Percentiles rank a stretch among this genome's conserved stretches.
phyloP scores from a whole-genome alignment of 2,329 filamentous ascomycete genomes.

The Diaporthe aspalathi region DNA sequence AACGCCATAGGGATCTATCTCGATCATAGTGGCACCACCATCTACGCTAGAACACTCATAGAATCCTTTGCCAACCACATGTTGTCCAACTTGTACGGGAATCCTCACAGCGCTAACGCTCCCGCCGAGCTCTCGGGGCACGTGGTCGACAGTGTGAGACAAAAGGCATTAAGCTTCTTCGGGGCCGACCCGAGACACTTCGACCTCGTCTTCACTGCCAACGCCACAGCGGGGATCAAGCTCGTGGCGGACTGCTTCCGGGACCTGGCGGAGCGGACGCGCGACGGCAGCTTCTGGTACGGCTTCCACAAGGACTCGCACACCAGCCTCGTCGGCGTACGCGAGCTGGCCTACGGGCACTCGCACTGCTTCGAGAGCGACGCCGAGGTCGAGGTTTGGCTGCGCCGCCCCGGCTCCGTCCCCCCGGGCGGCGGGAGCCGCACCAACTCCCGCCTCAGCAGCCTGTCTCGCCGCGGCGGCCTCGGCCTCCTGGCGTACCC shows the following conservation, averaged over 20 bases:
- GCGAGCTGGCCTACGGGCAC: conserved; percentile 69
- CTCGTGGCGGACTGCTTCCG: conserved; percentile 72
- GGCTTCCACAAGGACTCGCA: conserved; percentile 71
- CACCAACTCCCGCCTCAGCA: conserved; percentile 41
- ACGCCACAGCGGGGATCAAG: conserved; percentile 92
- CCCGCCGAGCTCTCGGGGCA: conserved; percentile 69
- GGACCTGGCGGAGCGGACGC: conserved; percentile 61
- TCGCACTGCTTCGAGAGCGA: conserved; percentile 71
- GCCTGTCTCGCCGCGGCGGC: conserved; percentile 42
- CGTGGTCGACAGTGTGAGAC: conserved; percentile 66
- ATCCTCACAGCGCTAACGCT: conserved; percentile 73
- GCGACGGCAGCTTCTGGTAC: conserved; percentile 63
- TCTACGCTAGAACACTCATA: conserved; percentile 69
- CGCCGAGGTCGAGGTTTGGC: conserved; percentile 58
- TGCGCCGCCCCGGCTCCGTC: conserved; percentile 43
- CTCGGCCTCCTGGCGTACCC: conserved; percentile 70
- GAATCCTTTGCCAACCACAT: conserved; percentile 67
- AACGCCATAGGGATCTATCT: conserved; percentile 59
- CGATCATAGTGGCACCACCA: conserved; percentile 68
- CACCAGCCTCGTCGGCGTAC: conserved; percentile 75
- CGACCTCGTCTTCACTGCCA: conserved; percentile 81
- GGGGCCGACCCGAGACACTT: conserved; percentile 68
- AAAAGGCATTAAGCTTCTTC: conserved; percentile 66
- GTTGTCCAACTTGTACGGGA: conserved; percentile 70
- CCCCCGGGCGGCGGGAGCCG: conserved; percentile 40